These are phyloP conservation scores for Candida verbasci DNA, from an alignment of 805 yeast genomes.

Conservation along the genomic window DNA sequence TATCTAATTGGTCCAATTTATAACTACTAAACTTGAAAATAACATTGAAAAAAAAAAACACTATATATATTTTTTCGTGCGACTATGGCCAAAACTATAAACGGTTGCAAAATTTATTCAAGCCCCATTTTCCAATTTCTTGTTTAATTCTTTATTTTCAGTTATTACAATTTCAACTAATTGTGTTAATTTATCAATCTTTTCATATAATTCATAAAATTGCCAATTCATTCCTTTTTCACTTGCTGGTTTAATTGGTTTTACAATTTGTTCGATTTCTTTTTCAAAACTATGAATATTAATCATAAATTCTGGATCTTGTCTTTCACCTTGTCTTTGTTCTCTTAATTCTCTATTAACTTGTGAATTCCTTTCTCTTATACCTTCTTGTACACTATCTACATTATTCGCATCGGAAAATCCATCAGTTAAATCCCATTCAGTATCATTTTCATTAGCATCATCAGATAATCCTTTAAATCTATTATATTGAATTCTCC, in stretches of 20 bases:
- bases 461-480: conserved; percentile 64
- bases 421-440: conserved; percentile 84
- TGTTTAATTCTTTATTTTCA: conserved; percentile 28
- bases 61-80: too few species aligned
- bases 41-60: too few species aligned
- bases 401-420: conserved; percentile 34
- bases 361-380: conserved; percentile 36
- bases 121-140: conserved; percentile 10
- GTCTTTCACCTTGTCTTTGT: conserved; percentile 60
- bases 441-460: conserved; percentile 70
- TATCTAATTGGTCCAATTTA: too few species aligned
- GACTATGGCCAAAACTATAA: too few species aligned
- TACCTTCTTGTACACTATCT: conserved; percentile 23
- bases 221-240: conserved; percentile 62
- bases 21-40: too few species aligned
- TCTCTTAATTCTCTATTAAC: conserved; percentile 33
- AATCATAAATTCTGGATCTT: conserved; percentile 65
- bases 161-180: conserved; percentile 36
- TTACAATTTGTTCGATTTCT: conserved; percentile 47
- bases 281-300: conserved; percentile 46
- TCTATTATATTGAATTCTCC: conserved; percentile 69
- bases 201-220: conserved; percentile 48
- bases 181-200: conserved; percentile 43
- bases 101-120: background rate
- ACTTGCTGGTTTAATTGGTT: conserved; percentile 57